Base-by-base conservation (phyloP, 75 land plant genomes). In the Pseudotsuga menziesii region DNA sequence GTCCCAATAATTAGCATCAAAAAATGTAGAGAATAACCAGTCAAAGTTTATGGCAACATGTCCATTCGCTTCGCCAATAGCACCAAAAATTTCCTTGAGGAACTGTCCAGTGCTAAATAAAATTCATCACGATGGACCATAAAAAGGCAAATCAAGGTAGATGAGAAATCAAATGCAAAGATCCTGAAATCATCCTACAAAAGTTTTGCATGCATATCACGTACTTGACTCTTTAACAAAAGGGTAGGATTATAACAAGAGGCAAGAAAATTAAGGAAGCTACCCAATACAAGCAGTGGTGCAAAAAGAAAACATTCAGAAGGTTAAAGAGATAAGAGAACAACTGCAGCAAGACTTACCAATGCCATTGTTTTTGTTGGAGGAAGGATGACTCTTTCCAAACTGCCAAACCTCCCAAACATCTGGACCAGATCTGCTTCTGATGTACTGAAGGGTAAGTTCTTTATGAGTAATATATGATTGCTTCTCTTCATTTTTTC, bases 321-420 rank as follows among this genome's bases (percentile, higher is more conserved):
- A 48, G 2, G 13, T 9, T 11, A 48, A 48, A 48, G 54, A 48
- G 54, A 9, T 48, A 48, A 48, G 4, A 48, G 11, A 48, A 48
- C 9, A 48, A 1, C 54, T 9, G 54, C 54, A 48, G 54, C 54
- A 48, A 48, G 32, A 35, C 78, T 32, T 92, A 97, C 99, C 91
- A 97, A 71, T 11, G 96, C 99, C 82, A 94, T 73, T 55, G 94
- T 87, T 84, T 89, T 94, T 22, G 98, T 89, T 73, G 98, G 89
- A 25, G 99, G 99, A 15, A 97, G 90, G 75, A 97, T 92, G 22
- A 97, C 67, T 74, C 92, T 90, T 56, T 93, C 98, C 77, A 97
- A 77, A 78, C 91, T 88, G 32, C 98, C 98, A 89, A 86, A 94
- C 63, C 75, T 88, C 6, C 98, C 91, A 91, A 97, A 97, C 99